These are phyloP conservation scores for Coniophora puteana DNA, from an alignment of 1,284 basidiomycete genomes.

Conservation along the genomic window DNA sequence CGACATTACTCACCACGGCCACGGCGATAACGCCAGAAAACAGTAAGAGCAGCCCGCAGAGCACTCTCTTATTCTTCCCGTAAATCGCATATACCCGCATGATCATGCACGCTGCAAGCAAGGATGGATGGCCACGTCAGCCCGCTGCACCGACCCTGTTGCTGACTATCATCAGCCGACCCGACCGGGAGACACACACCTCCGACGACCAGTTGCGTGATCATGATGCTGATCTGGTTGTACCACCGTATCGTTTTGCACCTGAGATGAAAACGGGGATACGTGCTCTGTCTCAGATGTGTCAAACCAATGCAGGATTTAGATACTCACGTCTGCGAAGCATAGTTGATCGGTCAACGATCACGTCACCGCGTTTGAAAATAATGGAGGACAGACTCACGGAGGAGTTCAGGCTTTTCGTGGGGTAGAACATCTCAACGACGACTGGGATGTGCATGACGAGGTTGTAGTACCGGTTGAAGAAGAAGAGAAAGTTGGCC, in stretches of 20 bases:
- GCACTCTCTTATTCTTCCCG: conserved; percentile 15
- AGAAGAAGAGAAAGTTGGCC: conserved; percentile 31
- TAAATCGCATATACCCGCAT: conserved; percentile 31
- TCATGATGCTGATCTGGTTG: background rate
- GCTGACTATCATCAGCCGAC: conserved; percentile 29
- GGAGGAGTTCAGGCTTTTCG: too few species aligned
- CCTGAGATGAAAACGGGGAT: background rate
- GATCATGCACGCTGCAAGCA: too few species aligned
- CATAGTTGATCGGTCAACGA: too few species aligned
- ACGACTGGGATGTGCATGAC: conserved; percentile 9
- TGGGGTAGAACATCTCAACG: background rate
- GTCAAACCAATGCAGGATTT: background rate
- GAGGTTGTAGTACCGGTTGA: conserved; percentile 33
- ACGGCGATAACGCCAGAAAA: too few species aligned
- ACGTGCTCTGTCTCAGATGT: background rate
- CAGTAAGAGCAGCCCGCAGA: too few species aligned
- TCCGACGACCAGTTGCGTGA: conserved; percentile 1
- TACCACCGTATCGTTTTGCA: background rate
- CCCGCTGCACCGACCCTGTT: too few species aligned
- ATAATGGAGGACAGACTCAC: too few species aligned
- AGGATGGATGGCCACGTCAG: too few species aligned
- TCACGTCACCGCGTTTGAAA: too few species aligned
- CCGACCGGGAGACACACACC: background rate
- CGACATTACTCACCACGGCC: too few species aligned
- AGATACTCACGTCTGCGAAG: too few species aligned